phyloP scores from a whole-genome alignment of 768 basidiomycete genomes.

The Mycena polygramma region DNA sequence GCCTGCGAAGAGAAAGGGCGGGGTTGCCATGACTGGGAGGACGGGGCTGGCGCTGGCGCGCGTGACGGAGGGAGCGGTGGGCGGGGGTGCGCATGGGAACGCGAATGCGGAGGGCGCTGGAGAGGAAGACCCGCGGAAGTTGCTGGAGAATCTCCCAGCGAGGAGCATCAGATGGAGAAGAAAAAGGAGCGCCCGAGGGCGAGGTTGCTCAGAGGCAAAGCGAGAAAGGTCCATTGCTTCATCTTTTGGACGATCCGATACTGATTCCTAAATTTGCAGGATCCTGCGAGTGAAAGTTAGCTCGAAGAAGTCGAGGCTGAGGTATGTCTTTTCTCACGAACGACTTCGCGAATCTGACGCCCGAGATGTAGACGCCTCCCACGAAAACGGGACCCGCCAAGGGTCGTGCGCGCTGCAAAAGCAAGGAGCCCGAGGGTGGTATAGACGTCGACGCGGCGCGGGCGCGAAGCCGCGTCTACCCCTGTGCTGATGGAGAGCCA shows the following conservation, averaged over 20 bases:
- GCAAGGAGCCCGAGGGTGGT: slow-evolving; percentile 18
- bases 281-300: not conserved
- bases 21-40: too few relatives aligned
- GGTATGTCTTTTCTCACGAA: too few relatives aligned
- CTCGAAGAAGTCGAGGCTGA: too few relatives aligned
- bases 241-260: slow-evolving; percentile 29
- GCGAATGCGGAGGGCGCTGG: slow-evolving; percentile 40
- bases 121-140: slow-evolving; percentile 55
- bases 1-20: too few relatives aligned
- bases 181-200: slow-evolving; percentile 38
- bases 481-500: slow-evolving; percentile 3
- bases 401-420: not conserved
- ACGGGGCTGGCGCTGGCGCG: slow-evolving; percentile 22
- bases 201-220: slow-evolving; percentile 10
- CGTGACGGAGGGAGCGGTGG: slow-evolving; percentile 7
- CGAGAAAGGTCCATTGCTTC: not conserved
- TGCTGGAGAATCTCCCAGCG: slow-evolving; percentile 58
- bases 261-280: slow-evolving; percentile 39
- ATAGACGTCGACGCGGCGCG: slow-evolving; percentile 22
- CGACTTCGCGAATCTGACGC: too few relatives aligned
- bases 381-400: not conserved
- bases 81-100: not conserved
- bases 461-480: slow-evolving; percentile 1
- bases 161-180: slow-evolving; percentile 43
- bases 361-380: not conserved